phyloP scores from a whole-genome alignment of 805 yeast genomes.

The Saccharomyces kudriavzevii region DNA sequence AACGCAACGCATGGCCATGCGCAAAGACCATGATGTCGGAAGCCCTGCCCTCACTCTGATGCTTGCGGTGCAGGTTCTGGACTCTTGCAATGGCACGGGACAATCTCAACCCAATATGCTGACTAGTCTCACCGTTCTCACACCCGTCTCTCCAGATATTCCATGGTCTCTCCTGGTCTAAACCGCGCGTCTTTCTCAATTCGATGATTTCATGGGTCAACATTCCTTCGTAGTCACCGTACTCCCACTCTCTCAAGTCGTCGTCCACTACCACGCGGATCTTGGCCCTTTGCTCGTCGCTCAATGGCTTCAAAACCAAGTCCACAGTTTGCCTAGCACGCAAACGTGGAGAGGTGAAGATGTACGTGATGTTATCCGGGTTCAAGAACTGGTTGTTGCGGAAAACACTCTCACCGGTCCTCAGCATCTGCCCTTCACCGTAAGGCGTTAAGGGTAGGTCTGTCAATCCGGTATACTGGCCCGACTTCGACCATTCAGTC shows the following conservation, averaged over 20 bases:
- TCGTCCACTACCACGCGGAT: slow-evolving; percentile 47
- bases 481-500: slow-evolving; percentile 92
- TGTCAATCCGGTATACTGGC: slow-evolving; percentile 83
- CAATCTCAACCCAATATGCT: slow-evolving; percentile 60
- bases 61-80: slow-evolving; percentile 48
- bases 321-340: slow-evolving; percentile 73
- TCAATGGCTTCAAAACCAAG: slow-evolving; percentile 46
- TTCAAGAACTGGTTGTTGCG: slow-evolving; percentile 52
- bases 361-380: slow-evolving; percentile 51
- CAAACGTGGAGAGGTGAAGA: slow-evolving; percentile 72
- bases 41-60: slow-evolving; percentile 41
- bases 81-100: slow-evolving; percentile 63
- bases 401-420: slow-evolving; percentile 65
- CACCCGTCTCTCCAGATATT: slow-evolving; percentile 89
- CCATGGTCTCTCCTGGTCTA: slow-evolving; percentile 51
- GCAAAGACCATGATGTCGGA: slow-evolving; percentile 80
- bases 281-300: slow-evolving; percentile 34
- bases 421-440: slow-evolving; percentile 69
- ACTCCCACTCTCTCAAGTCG: slow-evolving; percentile 89
- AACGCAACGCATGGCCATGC: slow-evolving; percentile 88
- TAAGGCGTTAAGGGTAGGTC: slow-evolving; percentile 70
- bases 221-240: slow-evolving; percentile 91
- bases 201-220: slow-evolving; percentile 57
- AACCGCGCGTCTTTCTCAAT: slow-evolving; percentile 51
- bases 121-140: slow-evolving; percentile 73